Evolutionary conservation across 768 basidiomycete species (phyloP).

Genomic region (Mycena latifolia): DNA sequence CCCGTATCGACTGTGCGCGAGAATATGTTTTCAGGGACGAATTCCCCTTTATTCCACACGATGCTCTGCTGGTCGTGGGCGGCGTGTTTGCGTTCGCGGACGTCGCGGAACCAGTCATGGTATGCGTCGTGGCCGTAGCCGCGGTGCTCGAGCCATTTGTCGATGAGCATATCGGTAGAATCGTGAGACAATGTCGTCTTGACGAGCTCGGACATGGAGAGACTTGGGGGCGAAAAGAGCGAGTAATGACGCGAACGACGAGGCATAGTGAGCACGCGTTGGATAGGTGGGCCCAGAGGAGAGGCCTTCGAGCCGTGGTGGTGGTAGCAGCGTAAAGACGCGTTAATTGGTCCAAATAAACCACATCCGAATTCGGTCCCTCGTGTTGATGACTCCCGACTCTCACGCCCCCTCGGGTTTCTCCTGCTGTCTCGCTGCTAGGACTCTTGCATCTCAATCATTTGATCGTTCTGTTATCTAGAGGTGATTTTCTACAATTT

Average conservation of each 20-base stretch:
- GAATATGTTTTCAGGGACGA: conserved; percentile 84
- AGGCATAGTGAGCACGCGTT: conserved; percentile 49
- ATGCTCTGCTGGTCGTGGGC: conserved; percentile 64
- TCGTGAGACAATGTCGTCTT: conserved; percentile 54
- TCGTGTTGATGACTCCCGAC: too few species aligned
- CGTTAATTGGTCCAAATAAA: too few species aligned
- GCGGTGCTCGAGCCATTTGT: conserved; percentile 86
- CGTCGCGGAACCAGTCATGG: conserved; percentile 80
- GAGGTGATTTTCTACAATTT: too few species aligned
- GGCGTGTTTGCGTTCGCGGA: conserved; percentile 75
- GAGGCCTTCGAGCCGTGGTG: too few species aligned
- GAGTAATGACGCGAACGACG: conserved; percentile 66
- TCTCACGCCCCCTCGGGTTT: too few species aligned
- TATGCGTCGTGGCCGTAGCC: conserved; percentile 72
- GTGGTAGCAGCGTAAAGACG: too few species aligned
- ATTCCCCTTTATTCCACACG: conserved; percentile 79
- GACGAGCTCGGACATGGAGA: conserved; percentile 83
- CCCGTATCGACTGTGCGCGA: conserved; percentile 84
- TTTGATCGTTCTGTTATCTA: too few species aligned
- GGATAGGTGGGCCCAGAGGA: not conserved
- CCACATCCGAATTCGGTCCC: not conserved
- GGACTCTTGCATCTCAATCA: too few species aligned
- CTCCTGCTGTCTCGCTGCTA: too few species aligned
- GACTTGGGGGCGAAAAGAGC: conserved; percentile 71
- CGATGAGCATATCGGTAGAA: conserved; percentile 82